Evolutionary conservation across 495 filamentous ascomycete genomes (phyloP), one percentile per base, ranked within the genome.

Genomic region (Penicillium atrosanguineum): DNA sequence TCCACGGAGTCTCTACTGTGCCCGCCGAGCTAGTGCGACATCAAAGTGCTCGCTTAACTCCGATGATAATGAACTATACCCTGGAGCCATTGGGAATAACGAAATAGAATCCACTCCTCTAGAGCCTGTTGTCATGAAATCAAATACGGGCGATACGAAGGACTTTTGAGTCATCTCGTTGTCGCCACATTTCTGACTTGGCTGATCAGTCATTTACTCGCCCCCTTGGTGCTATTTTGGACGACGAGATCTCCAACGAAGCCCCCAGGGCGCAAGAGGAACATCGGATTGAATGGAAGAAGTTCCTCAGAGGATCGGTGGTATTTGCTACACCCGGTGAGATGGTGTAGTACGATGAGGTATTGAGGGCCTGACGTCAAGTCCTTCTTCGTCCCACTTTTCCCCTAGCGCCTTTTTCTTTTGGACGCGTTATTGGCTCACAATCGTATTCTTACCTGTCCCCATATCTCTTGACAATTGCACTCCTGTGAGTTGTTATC

Each of bases 1-100:
- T 59, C 75, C 82, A 26, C 78, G 76, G 53, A 91, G 89, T 62
- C 85, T 88, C 50, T 76, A 82, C 51, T 76, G 87, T 62, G 86
- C 86, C 8, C 85, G 85, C 62, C 80, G 87, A 34, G 80, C 71
- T 53, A 84, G 83, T 57, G 51, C 23, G 23, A 23, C 45, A 47
- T 55, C 63, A 21, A 46, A 29, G 11, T 48, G 53, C 34, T 50
- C 51, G 16, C 26, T 44, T 20, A 58, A 41, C 9, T 46, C 44
- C 2, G 56, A 46, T 40, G 21, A 48, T 29, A 21, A 21, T 11
- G 46, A 44, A 25, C 46, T 28, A 25, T 23, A 20, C 15, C 36
- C 23, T n/a, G n/a, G 19, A 8, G 21, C 21, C 2, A 43, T 12
- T 9, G 42, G 20, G 23, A 40, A 4, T 29, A 36, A 50, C 47